Evolutionary conservation across 768 basidiomycete species (phyloP), one percentile per base, ranked within the genome.

Genomic region (Plicaturopsis crispa): DNA sequence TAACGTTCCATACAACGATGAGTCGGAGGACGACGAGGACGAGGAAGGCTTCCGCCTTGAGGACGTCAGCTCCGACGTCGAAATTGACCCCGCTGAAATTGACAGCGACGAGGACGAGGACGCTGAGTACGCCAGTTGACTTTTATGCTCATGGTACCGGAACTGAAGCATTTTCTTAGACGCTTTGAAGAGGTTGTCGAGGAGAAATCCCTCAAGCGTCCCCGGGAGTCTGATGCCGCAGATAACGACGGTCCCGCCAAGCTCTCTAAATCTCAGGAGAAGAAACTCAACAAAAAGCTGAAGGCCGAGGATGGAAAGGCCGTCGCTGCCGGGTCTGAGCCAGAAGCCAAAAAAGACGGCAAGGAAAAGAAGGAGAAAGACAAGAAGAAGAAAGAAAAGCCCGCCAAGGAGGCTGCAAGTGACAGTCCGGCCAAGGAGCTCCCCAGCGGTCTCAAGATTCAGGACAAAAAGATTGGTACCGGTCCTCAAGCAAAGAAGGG

Each of bases 401-500:
- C 32, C 24, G 45, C 38, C 10, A 56, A 62, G 38, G 22, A 47
- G 32, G 55, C 61, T 30, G 39, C 50, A 40, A 33, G 21, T 5
- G 59, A 56, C 10, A 14, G 28, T 14, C 14, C 28, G 10, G 33
- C 33, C 8, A 72, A 66, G 43, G 72, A 73, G 46, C 63, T 90
- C 37, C 59, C 78, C 2, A 78, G 75, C 21, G 93, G 92, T 11
- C 62, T 97, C 38, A 77, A 84, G 58, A 65, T 89, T 46, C 61
- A 72, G 46, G 94, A 98, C 57, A 57, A 68, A 45, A 91, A 82
- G 54, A 53, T 75, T 33, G 94, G 94, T 32, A 75, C 73, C 1
- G 94, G 94, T n/a, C 78, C 85, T 24, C 68, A 71, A 52, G 91
- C 87, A 13, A 96, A 93, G 69, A 75, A 78, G 39, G 93, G 93